Evolutionary conservation across 2,329 filamentous ascomycete genomes (phyloP).

Genomic region (Pseudocercospora fijiensis): DNA sequence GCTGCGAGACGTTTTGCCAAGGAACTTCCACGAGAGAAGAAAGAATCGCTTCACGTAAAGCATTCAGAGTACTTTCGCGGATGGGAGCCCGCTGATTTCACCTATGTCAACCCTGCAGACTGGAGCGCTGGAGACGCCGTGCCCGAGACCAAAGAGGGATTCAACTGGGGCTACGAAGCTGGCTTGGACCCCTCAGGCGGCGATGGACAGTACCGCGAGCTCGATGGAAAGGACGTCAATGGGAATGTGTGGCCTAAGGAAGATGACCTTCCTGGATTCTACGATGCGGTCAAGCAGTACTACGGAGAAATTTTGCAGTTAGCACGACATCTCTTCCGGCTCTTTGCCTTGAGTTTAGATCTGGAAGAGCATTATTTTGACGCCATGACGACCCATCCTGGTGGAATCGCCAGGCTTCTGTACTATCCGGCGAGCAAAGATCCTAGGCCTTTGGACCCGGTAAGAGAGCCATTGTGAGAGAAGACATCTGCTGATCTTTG

Average conservation of each 20-base stretch:
- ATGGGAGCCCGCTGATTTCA: slow-evolving; percentile 45
- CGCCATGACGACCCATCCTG: slow-evolving; percentile 42
- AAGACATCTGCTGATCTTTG: neutral
- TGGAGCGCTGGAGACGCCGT: slow-evolving; percentile 27
- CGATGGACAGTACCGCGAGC: slow-evolving; percentile 44
- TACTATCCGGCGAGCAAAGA: slow-evolving; percentile 41
- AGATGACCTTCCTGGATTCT: slow-evolving; percentile 43
- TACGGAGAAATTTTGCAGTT: slow-evolving; percentile 42
- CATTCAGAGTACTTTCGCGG: slow-evolving; percentile 43
- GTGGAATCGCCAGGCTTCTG: slow-evolving; percentile 43
- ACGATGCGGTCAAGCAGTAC: slow-evolving; percentile 40
- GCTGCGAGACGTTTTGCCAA: slow-evolving; percentile 43
- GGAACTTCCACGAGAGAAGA: slow-evolving; percentile 36
- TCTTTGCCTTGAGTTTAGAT: slow-evolving; percentile 44
- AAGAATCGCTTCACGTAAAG: slow-evolving; percentile 43
- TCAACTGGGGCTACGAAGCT: slow-evolving; percentile 47
- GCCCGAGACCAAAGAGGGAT: slow-evolving; percentile 45
- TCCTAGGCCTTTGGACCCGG: slow-evolving; percentile 22
- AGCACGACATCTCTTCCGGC: slow-evolving; percentile 43
- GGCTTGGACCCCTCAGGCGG: slow-evolving; percentile 43
- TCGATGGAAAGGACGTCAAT: slow-evolving; percentile 41
- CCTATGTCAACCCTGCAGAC: slow-evolving; percentile 41
- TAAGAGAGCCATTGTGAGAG: neutral
- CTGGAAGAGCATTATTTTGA: slow-evolving; percentile 45
- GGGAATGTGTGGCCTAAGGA: slow-evolving; percentile 44